phyloP scores from a whole-genome alignment of 148 eudicot species.

The Rhododendron griersonianum region DNA sequence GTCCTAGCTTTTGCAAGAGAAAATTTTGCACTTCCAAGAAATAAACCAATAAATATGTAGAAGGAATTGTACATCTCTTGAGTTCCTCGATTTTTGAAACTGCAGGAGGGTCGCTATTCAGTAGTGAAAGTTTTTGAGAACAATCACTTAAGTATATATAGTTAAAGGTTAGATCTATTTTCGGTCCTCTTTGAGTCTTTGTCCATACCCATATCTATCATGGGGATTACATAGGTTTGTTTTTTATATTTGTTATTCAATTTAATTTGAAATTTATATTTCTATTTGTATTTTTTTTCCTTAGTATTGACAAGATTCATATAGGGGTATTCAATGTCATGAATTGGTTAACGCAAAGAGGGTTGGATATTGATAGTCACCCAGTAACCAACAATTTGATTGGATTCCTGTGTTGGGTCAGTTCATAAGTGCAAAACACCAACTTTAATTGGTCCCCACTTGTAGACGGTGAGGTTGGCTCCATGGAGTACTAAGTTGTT shows the following conservation, averaged over 20 bases:
- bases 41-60: no score
- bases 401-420: neutral
- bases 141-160: neutral
- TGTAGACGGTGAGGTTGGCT: neutral
- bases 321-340: neutral
- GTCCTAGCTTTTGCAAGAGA: neutral
- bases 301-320: neutral
- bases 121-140: no score
- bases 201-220: no score
- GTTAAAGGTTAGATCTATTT: no score
- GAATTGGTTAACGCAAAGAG: neutral
- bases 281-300: neutral
- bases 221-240: no score
- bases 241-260: neutral
- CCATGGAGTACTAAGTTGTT: neutral
- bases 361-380: neutral
- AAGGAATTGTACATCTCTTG: neutral
- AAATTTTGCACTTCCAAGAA: neutral
- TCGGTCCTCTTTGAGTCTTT: no score
- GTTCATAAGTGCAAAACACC: neutral
- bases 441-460: neutral
- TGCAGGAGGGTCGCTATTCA: neutral
- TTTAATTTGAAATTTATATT: no score
- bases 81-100: no score
- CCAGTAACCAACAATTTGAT: neutral